A percentile compares a stretch with the other conserved stretches of the same genome.
These are phyloP conservation scores for Melanomma pulvis-pyrius DNA, from an alignment of 495 filamentous ascomycete genomes.

Conservation along the genomic window DNA sequence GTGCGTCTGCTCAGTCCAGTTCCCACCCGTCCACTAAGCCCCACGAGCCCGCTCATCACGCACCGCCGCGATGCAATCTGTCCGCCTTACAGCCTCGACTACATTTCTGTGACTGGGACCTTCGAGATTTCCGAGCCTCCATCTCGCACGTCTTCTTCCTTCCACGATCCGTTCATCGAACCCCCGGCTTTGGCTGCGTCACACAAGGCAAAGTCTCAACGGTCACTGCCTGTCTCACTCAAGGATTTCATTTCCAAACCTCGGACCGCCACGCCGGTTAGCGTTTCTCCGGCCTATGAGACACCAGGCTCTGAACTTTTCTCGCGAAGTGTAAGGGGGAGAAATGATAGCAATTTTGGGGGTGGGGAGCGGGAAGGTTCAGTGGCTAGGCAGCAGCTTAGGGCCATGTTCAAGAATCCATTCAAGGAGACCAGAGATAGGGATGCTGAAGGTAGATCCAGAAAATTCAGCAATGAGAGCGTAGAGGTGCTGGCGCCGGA, in stretches of 20 bases:
- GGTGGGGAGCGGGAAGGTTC: no score
- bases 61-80: conserved; percentile 1
- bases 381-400: no score
- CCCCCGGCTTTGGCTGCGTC: not conserved
- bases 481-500: not conserved
- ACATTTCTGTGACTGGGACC: not conserved
- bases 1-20: not conserved
- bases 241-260: not conserved
- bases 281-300: no score
- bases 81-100: not conserved
- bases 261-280: not conserved
- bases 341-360: no score
- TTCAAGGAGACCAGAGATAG: not conserved
- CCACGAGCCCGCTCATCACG: not conserved
- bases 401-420: no score
- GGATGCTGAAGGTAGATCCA: not conserved
- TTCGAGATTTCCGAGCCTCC: no score
- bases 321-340: no score
- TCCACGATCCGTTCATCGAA: not conserved
- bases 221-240: not conserved
- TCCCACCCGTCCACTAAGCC: conserved; percentile 6
- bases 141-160: no score
- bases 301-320: no score
- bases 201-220: not conserved
- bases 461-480: not conserved